A percentile compares a stretch with the other conserved stretches of the same genome.
phyloP scores from a whole-genome alignment of 169 alveolate genomes.

The Blepharisma undulans region DNA sequence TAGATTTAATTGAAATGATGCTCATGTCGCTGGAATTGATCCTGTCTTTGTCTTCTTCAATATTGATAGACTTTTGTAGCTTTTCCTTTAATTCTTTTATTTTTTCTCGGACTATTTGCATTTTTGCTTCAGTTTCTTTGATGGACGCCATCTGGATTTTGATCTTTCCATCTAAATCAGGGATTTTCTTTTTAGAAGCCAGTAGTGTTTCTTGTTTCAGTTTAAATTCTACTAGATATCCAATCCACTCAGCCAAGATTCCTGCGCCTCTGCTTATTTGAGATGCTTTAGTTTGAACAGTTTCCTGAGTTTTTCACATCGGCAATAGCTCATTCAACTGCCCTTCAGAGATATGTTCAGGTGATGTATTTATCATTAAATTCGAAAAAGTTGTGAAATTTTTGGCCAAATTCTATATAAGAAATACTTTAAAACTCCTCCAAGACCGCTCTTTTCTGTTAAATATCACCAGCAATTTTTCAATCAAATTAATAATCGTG shows the following conservation, averaged over 20 bases:
- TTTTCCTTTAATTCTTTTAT: neutral
- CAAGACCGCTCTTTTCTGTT: neutral
- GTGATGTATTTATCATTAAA: neutral
- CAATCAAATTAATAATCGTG: neutral
- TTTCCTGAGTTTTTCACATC: neutral
- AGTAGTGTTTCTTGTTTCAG: neutral
- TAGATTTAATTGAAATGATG: neutral
- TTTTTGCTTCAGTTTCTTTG: neutral
- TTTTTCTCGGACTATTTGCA: neutral
- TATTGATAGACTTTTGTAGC: neutral
- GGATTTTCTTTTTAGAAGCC: slow-evolving; percentile 10
- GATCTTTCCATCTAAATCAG: slow-evolving; percentile 21
- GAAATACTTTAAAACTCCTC: neutral
- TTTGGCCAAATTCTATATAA: neutral
- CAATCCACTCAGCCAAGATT: slow-evolving; percentile 20
- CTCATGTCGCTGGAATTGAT: neutral
- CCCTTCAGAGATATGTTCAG: neutral
- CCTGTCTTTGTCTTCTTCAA: neutral
- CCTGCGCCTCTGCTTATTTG: neutral
- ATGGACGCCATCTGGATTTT: neutral
- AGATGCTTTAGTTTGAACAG: neutral
- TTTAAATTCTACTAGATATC: slow-evolving; percentile 3
- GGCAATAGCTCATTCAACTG: slow-evolving; percentile 20
- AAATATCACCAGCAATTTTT: slow-evolving; percentile 18
- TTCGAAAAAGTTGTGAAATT: neutral